Base-by-base conservation (phyloP, 2,329 filamentous ascomycete species). In the Aspergillus candidus region DNA sequence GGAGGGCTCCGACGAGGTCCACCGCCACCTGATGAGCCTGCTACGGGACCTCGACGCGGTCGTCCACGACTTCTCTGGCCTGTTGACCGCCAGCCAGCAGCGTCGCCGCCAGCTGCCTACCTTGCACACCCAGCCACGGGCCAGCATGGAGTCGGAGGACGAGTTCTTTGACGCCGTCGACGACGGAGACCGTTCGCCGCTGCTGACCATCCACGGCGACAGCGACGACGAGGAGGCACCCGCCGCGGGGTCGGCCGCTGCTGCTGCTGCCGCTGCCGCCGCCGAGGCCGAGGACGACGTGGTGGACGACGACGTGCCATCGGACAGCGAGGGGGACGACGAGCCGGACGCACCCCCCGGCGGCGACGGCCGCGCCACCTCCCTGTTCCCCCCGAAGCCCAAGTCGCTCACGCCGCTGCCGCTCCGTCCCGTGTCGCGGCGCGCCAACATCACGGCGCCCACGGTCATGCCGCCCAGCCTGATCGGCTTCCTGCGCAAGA, bases 141-240 rank as follows among this genome's bases (percentile, higher is more conserved):
- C 77, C 58, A 95, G 89, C 59, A 79, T 94, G 42, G 90, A 95
- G 50, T 94, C 89, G 0, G 76, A 83, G 27, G 87, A 94, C 44
- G 91, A 97, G 62, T 98, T 97, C 68, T 98, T 96, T 57, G 93
- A 98, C 63, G 93, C 93, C 1, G 82, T 85, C 58, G 84, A 81
- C 40, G 82, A 78, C 12, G 78, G 79, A 54, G 57, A 71, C 12
- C 66, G 62, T 22, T 82, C 83, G 6, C 82, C 86, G 43, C 74
- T 95, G 7, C 73, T 94, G 50, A 83, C 83, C 38, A 91, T 96
- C 47, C 78, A 81, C 48, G 80, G 78, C 31, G 82, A 79, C 36
- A 87, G 81, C 58, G 86, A 86, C 39, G 82, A 84, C 40, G 84
- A 86, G 49, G 65, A 78, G 1, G 74, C 75, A 29, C 22, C 22